phyloP scores from a whole-genome alignment of 768 basidiomycete genomes.

The Candolleomyces efflorescens region DNA sequence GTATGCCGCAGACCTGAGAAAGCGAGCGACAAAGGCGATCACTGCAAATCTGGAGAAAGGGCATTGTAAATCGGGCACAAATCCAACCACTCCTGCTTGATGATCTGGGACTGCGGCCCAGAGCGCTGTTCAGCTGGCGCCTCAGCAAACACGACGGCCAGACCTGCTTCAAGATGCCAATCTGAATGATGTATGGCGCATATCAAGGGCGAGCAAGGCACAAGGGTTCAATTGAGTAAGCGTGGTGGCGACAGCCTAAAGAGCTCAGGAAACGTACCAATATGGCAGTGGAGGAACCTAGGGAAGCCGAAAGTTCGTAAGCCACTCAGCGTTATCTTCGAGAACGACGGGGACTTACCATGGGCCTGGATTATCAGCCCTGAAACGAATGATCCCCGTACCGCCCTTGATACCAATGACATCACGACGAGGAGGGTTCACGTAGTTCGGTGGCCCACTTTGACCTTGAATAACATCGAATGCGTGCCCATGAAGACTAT shows the following conservation, averaged over 20 bases:
- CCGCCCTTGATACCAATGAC: slow-evolving; percentile 13
- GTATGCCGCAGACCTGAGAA: no score
- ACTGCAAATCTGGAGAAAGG: slow-evolving; percentile 15
- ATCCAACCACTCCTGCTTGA: slow-evolving; percentile 19
- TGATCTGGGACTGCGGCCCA: slow-evolving; percentile 20
- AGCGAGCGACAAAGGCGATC: not conserved
- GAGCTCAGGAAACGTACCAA: slow-evolving; percentile 1
- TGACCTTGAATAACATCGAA: slow-evolving; percentile 12
- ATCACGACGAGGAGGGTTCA: slow-evolving; percentile 14
- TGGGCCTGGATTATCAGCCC: slow-evolving; percentile 22
- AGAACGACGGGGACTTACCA: slow-evolving; percentile 9
- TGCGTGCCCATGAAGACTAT: slow-evolving; percentile 13
- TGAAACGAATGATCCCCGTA: slow-evolving; percentile 15
- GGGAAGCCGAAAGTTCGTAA: not conserved
- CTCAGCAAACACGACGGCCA: slow-evolving; percentile 37
- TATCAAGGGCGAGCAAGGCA: not conserved
- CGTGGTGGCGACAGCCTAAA: no score
- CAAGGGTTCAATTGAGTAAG: not conserved
- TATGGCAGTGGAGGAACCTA: slow-evolving; percentile 24
- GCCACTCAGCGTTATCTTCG: not conserved
- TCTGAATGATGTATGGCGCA: slow-evolving; percentile 11
- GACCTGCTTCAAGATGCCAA: slow-evolving; percentile 35
- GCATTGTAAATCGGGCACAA: slow-evolving; percentile 15
- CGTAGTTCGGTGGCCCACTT: not conserved
- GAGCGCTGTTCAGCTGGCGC: slow-evolving; percentile 22